Percentiles rank a stretch among this genome's conserved stretches.
Evolutionary conservation across 345 rosid genomes (phyloP).

Genomic region (Linum trigynum): DNA sequence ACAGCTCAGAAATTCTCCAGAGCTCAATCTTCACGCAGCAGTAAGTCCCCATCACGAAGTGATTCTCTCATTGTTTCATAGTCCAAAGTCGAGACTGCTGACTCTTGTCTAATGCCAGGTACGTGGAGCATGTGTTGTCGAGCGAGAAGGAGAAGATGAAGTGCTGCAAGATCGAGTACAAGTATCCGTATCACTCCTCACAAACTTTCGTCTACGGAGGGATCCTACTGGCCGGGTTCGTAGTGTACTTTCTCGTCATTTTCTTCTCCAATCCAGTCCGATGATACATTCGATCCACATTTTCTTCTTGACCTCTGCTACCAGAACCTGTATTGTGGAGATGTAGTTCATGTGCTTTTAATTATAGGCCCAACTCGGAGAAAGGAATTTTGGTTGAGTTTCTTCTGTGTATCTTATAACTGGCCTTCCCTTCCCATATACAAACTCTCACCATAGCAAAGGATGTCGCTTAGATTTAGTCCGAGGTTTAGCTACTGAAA

Average conservation of each 20-base stretch:
- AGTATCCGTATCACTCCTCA: slow-evolving; percentile 68
- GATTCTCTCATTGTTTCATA: too few species aligned
- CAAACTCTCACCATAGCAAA: too few species aligned
- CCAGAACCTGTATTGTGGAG: too few species aligned
- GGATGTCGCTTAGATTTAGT: too few species aligned
- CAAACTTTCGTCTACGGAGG: slow-evolving; percentile 83
- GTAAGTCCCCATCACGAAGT: slow-evolving; percentile 33
- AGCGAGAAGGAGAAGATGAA: slow-evolving; percentile 7
- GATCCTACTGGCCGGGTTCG: slow-evolving; percentile 77
- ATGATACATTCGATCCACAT: slow-evolving; percentile 16
- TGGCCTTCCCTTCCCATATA: too few species aligned
- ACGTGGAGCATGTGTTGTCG: slow-evolving; percentile 6
- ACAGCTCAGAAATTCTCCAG: slow-evolving; percentile 89
- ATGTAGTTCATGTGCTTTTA: too few species aligned
- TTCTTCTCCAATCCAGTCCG: slow-evolving; percentile 86
- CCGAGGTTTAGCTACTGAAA: too few species aligned
- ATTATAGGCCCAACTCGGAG: too few species aligned
- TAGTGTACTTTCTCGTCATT: slow-evolving; percentile 77
- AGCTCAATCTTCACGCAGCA: slow-evolving; percentile 81
- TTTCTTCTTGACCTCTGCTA: too few species aligned
- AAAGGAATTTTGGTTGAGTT: too few species aligned
- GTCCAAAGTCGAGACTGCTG: too few species aligned
- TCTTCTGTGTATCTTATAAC: too few species aligned
- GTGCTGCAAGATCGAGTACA: slow-evolving; percentile 9
- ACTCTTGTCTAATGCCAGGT: neutral